Evolutionary conservation across 2,329 filamentous ascomycete genomes (phyloP).

Genomic region (Cryphonectria radicalis): DNA sequence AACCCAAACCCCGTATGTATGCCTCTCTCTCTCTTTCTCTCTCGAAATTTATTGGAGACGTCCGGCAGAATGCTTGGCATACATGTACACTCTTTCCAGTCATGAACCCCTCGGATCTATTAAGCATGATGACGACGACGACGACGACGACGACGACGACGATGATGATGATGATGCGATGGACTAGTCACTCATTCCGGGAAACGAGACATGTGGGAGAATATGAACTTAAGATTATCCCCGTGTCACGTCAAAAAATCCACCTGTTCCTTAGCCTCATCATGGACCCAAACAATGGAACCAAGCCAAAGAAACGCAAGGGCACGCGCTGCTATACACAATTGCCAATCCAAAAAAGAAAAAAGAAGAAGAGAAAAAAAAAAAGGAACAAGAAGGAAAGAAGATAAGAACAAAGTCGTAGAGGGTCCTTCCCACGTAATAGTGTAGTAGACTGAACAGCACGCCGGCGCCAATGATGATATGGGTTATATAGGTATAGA

Average conservation of each 20-base stretch:
- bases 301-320: background rate
- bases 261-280: background rate
- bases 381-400: background rate
- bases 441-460: constrained; percentile 7
- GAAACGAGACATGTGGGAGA: background rate
- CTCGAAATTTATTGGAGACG: background rate
- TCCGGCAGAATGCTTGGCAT: background rate
- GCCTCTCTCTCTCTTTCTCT: background rate
- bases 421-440: background rate
- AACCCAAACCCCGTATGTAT: background rate
- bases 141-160: too few relatives aligned
- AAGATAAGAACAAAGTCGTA: background rate
- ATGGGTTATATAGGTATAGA: background rate
- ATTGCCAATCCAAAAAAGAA: constrained; percentile 10
- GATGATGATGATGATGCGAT: background rate
- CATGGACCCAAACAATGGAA: background rate
- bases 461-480: constrained; percentile 20
- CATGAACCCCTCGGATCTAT: background rate
- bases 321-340: constrained; percentile 19
- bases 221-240: constrained; percentile 16
- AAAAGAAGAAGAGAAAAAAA: too few relatives aligned
- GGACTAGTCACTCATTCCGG: background rate
- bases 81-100: background rate
- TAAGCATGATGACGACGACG: background rate
- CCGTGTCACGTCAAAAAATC: constrained; percentile 4